phyloP scores from a whole-genome alignment of 805 yeast genomes.

The Ogataea glucozyma region DNA sequence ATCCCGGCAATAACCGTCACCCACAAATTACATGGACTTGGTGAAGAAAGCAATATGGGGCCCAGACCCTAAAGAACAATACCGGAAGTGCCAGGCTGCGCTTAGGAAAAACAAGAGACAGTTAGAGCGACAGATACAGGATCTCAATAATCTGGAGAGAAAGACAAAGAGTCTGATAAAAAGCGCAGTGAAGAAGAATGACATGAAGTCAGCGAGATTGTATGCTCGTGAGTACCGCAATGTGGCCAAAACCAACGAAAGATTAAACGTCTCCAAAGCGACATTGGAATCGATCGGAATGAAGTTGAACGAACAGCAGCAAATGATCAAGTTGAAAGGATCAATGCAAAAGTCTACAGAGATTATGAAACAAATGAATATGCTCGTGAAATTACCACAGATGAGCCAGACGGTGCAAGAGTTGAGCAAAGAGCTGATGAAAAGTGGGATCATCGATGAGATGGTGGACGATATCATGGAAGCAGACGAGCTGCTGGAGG shows the following conservation, averaged over 20 bases:
- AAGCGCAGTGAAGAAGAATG: constrained; percentile 74
- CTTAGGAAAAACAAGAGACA: constrained; percentile 84
- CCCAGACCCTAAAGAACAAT: constrained; percentile 92
- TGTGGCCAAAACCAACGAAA: constrained; percentile 68
- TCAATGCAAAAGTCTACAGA: constrained; percentile 76
- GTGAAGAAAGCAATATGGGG: constrained; percentile 91
- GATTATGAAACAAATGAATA: constrained; percentile 87
- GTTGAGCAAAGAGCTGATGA: constrained; percentile 81
- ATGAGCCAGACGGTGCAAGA: constrained; percentile 81
- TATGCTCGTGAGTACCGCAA: constrained; percentile 82
- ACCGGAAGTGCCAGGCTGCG: constrained; percentile 73
- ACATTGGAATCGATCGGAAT: constrained; percentile 81
- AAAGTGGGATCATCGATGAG: constrained; percentile 84
- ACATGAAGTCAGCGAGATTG: constrained; percentile 68
- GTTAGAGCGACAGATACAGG: constrained; percentile 73
- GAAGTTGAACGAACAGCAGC: constrained; percentile 91
- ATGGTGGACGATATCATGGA: constrained; percentile 94
- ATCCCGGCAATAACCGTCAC: no score
- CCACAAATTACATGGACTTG: no score
- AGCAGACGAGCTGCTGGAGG: constrained; percentile 61
- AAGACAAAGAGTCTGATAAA: constrained; percentile 79
- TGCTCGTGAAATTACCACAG: constrained; percentile 75
- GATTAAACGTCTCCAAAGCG: constrained; percentile 79
- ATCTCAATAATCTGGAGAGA: constrained; percentile 57
- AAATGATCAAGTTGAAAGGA: constrained; percentile 77